Evolutionary conservation across 2,329 filamentous ascomycete genomes (phyloP).

Genomic region (Macroventuria anomochaeta): DNA sequence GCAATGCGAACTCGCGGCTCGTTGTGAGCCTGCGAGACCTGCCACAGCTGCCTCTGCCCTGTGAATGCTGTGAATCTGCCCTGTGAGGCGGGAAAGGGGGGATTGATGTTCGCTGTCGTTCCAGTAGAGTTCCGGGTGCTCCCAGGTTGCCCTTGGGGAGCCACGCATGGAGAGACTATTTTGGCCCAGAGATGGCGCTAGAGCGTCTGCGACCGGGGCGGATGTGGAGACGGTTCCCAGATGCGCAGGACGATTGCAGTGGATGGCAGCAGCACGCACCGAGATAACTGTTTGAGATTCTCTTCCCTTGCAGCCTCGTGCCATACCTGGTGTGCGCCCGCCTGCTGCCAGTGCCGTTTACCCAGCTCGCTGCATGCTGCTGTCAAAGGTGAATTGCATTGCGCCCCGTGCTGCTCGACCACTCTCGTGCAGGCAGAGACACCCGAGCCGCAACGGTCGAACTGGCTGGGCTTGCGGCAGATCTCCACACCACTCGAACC

Average conservation of each 20-base stretch:
- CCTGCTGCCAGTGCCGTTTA: conserved; percentile 4
- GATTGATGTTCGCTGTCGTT: not conserved
- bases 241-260: not conserved
- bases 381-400: not conserved
- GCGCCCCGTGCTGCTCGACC: not conserved
- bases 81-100: not conserved
- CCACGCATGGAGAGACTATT: conserved; percentile 7
- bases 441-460: conserved; percentile 4
- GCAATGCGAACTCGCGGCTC: not conserved
- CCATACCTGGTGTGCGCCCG: not conserved
- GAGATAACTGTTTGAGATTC: conserved; percentile 1
- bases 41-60: not conserved
- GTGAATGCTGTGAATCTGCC: no score
- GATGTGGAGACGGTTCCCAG: not conserved
- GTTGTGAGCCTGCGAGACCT: not conserved
- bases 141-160: conserved; percentile 7
- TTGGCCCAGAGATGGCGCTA: conserved; percentile 6
- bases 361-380: not conserved
- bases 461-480: conserved; percentile 9
- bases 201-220: not conserved
- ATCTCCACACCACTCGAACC: conserved; percentile 19
- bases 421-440: not conserved
- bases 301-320: conserved; percentile 16
- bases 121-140: conserved; percentile 4
- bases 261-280: not conserved